These are phyloP conservation scores for Vitis hybrid DNA, from an alignment of 177 flowering plant species.

Conservation along the genomic window DNA sequence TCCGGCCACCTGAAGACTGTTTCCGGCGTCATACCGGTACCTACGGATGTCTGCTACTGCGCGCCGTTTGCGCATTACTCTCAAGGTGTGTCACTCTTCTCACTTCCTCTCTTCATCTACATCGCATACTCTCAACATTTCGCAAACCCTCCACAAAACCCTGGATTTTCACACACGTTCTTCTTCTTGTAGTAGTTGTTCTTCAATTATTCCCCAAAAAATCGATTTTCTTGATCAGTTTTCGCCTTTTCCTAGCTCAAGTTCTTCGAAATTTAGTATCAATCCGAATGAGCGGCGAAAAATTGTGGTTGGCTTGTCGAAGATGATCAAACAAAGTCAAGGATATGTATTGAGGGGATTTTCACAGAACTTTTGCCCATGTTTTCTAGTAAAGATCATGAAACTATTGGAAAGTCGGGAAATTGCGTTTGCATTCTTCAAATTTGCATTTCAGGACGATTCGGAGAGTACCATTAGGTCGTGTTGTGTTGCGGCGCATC, in stretches of 20 bases:
- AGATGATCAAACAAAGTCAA: slow-evolving; percentile 40
- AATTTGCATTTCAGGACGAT: slow-evolving; percentile 37
- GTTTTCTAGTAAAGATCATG: slow-evolving; percentile 49
- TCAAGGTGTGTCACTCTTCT: slow-evolving; percentile 16
- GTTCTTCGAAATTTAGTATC: slow-evolving; percentile 16
- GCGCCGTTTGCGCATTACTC: slow-evolving; percentile 10
- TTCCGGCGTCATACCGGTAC: neutral
- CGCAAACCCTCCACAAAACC: slow-evolving; percentile 16
- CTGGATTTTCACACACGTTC: slow-evolving; percentile 8
- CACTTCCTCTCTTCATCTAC: slow-evolving; percentile 1
- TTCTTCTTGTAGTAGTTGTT: neutral
- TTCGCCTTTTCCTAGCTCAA: slow-evolving; percentile 23
- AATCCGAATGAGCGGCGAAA: slow-evolving; percentile 51
- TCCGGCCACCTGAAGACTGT: neutral
- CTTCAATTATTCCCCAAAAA: neutral
- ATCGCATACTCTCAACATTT: neutral
- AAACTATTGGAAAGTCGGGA: slow-evolving; percentile 30
- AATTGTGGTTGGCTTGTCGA: slow-evolving; percentile 42
- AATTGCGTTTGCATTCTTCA: slow-evolving; percentile 66
- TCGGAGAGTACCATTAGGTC: slow-evolving; percentile 32
- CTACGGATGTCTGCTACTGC: slow-evolving; percentile 13
- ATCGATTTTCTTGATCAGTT: slow-evolving; percentile 50
- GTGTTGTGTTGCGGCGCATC: slow-evolving; percentile 53
- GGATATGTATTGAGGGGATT: slow-evolving; percentile 32
- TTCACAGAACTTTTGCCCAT: slow-evolving; percentile 40